These are phyloP conservation scores for Haplographium delicatum DNA, from an alignment of 495 filamentous ascomycete genomes.

Conservation along the genomic window DNA sequence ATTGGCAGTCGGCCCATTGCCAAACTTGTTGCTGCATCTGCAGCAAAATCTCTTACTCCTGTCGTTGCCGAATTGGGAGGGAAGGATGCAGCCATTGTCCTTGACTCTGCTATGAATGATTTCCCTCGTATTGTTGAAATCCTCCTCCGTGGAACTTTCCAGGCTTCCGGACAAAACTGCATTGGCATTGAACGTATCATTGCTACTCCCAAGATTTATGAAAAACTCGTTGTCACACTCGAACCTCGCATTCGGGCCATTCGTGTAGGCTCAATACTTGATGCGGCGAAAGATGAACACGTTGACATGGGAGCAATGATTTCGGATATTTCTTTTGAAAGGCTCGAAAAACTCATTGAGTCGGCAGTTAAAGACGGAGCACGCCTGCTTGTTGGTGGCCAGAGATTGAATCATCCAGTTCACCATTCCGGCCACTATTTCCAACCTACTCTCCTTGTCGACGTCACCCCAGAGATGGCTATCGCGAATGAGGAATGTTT, in stretches of 20 bases:
- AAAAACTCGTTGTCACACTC: constrained; percentile 63
- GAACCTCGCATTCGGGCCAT: constrained; percentile 64
- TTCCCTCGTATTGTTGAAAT: constrained; percentile 68
- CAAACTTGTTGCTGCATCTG: constrained; percentile 78
- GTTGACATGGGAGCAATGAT: constrained; percentile 89
- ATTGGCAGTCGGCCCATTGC: constrained; percentile 88
- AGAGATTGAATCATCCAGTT: constrained; percentile 58
- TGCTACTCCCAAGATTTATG: constrained; percentile 67
- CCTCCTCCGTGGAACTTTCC: constrained; percentile 87
- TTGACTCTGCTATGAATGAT: constrained; percentile 67
- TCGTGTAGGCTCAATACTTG: constrained; percentile 61
- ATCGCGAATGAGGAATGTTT: constrained; percentile 91
- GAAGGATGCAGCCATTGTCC: constrained; percentile 90
- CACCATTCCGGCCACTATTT: constrained; percentile 85
- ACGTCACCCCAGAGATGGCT: constrained; percentile 72
- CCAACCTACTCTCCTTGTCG: constrained; percentile 77
- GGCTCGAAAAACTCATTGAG: constrained; percentile 63
- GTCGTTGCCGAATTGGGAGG: constrained; percentile 87
- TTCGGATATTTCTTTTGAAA: constrained; percentile 63
- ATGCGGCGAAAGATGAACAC: constrained; percentile 41
- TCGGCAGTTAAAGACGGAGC: constrained; percentile 78
- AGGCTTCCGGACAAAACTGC: constrained; percentile 97
- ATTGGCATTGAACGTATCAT: constrained; percentile 94
- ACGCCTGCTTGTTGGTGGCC: constrained; percentile 76
- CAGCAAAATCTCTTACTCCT: constrained; percentile 77